phyloP scores from a whole-genome alignment of 169 alveolate species.

The Plasmodium vivax region DNA sequence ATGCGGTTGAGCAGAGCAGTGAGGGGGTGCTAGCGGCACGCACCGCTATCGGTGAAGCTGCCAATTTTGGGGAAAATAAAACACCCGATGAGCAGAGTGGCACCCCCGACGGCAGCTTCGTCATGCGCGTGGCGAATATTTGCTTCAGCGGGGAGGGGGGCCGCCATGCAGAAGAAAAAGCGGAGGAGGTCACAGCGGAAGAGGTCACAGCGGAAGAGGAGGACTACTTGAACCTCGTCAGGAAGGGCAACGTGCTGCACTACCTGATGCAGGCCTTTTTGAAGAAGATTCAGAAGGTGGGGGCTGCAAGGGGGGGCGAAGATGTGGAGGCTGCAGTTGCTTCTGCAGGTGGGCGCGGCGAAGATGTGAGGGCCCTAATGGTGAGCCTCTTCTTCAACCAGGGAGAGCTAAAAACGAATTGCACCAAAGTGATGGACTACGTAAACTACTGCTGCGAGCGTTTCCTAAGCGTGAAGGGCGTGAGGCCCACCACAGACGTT shows the following conservation, averaged over 20 bases:
- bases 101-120: not conserved
- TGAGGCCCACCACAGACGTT: conserved; percentile 10
- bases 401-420: conserved; percentile 13
- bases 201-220: not conserved
- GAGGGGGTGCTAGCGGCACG: not conserved
- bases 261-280: conserved; percentile 25
- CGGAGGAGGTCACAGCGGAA: not conserved
- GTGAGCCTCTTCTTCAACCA: conserved; percentile 33
- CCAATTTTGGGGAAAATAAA: not conserved
- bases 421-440: conserved; percentile 34
- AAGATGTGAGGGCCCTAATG: not conserved
- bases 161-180: no score
- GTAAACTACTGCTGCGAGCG: conserved; percentile 41
- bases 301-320: not conserved
- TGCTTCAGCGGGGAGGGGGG: not conserved
- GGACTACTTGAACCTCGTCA: conserved; percentile 12
- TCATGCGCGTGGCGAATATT: not conserved
- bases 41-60: not conserved
- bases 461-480: conserved; percentile 12
- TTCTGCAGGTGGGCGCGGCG: not conserved
- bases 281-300: conserved; percentile 17
- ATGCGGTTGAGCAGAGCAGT: not conserved
- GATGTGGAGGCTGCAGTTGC: not conserved
- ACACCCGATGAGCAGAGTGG: not conserved
- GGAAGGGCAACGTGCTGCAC: conserved; percentile 28